phyloP scores from a whole-genome alignment of 257 asterid genomes.

The Plectranthus barbatus region DNA sequence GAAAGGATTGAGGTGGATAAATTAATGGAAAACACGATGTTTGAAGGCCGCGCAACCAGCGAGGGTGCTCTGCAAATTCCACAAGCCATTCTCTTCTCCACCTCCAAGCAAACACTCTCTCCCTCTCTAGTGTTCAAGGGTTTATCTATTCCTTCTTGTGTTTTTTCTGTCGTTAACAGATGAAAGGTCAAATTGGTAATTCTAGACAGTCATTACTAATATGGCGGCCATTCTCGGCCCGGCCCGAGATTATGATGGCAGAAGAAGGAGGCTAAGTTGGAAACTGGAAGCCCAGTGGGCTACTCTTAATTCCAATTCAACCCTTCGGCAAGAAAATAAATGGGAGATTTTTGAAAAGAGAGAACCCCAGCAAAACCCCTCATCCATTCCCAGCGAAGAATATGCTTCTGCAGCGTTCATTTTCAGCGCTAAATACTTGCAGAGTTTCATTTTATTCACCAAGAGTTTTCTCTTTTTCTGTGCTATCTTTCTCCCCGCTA shows the following conservation, averaged over 20 bases:
- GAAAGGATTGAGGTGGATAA: not conserved
- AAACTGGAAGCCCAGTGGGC: constrained; percentile 5
- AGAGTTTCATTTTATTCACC: constrained; percentile 28
- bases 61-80: constrained; percentile 15
- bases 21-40: constrained; percentile 7
- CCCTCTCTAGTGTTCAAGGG: not conserved
- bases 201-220: no score
- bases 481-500: constrained; percentile 11
- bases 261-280: no score
- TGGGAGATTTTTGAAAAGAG: not conserved
- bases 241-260: no score
- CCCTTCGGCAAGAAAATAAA: not conserved
- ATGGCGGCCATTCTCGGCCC: no score
- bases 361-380: constrained; percentile 29
- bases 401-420: constrained; percentile 45
- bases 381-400: constrained; percentile 12
- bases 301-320: not conserved
- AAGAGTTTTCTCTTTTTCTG: constrained; percentile 8
- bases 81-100: constrained; percentile 23
- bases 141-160: not conserved
- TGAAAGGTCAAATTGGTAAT: no score
- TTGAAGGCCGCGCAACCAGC: constrained; percentile 2
- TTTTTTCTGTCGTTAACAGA: no score
- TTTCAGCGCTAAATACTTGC: constrained; percentile 33
- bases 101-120: not conserved